These are phyloP conservation scores for Melaleuca quinquenervia DNA, from an alignment of 345 rosid species.

Conservation along the genomic window DNA sequence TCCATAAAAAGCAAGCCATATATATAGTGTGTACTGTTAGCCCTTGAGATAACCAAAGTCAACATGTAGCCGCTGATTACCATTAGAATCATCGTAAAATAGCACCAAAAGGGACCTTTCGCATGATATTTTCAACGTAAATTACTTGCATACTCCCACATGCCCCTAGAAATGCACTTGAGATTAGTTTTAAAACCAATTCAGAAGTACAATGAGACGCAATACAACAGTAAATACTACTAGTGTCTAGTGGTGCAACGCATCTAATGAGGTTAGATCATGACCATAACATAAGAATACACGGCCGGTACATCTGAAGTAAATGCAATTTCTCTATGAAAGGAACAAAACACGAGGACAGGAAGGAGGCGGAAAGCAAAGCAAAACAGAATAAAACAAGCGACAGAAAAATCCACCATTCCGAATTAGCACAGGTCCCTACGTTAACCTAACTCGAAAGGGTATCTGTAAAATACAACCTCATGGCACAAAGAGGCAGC, in stretches of 20 bases:
- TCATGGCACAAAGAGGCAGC: constrained; percentile 39
- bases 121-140: neutral
- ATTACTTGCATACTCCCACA: neutral
- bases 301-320: neutral
- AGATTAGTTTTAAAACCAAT: neutral
- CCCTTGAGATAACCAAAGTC: neutral
- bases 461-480: constrained; percentile 41
- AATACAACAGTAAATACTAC: neutral
- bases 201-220: neutral
- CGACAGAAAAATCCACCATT: neutral
- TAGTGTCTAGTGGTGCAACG: neutral
- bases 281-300: neutral
- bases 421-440: constrained; percentile 51
- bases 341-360: neutral
- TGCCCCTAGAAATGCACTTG: neutral
- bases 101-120: neutral
- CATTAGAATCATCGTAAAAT: neutral
- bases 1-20: too few species aligned
- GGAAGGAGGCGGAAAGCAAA: neutral
- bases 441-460: constrained; percentile 24
- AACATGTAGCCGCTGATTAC: neutral
- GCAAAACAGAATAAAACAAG: neutral
- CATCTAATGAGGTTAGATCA: neutral
- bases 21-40: neutral
- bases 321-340: constrained; percentile 1